Percentiles rank a stretch among this genome's conserved stretches.
These are phyloP conservation scores for Aspergillus baeticus DNA, from an alignment of 495 filamentous ascomycete species.

Conservation along the genomic window DNA sequence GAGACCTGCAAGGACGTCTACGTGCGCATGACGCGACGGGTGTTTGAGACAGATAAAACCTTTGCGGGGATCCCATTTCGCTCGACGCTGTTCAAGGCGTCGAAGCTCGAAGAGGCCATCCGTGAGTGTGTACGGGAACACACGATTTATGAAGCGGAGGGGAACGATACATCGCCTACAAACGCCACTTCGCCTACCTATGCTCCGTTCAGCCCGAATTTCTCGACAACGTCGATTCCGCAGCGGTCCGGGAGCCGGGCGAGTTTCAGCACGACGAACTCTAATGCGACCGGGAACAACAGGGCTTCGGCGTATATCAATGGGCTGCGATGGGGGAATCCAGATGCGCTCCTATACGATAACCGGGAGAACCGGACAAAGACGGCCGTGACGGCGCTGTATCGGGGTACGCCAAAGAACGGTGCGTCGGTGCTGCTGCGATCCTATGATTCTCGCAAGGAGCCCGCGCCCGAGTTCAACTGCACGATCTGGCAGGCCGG, in stretches of 20 bases:
- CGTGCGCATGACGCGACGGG: slow-evolving; percentile 85
- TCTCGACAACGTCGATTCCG: slow-evolving; percentile 27
- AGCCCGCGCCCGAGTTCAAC: slow-evolving; percentile 82
- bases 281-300: slow-evolving; percentile 27
- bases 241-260: slow-evolving; percentile 47
- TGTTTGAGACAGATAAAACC: slow-evolving; percentile 98
- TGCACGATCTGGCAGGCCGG: slow-evolving; percentile 97
- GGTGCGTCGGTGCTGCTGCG: slow-evolving; percentile 71
- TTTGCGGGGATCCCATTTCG: slow-evolving; percentile 91
- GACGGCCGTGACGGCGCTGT: slow-evolving; percentile 91
- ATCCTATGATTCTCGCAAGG: slow-evolving; percentile 91
- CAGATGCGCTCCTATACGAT: slow-evolving; percentile 72
- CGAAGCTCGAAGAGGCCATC: slow-evolving; percentile 92
- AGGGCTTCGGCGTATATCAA: slow-evolving; percentile 41
- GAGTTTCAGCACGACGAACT: slow-evolving; percentile 41
- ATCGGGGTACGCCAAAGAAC: slow-evolving; percentile 72
- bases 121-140: slow-evolving; percentile 84
- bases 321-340: slow-evolving; percentile 53
- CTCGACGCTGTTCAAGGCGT: slow-evolving; percentile 93
- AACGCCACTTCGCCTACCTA: slow-evolving; percentile 37
- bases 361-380: slow-evolving; percentile 83
- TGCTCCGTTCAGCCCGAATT: slow-evolving; percentile 33
- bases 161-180: slow-evolving; percentile 56
- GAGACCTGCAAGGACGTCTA: slow-evolving; percentile 97
- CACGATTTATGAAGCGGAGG: slow-evolving; percentile 76